Conservation (phyloP, 75 land plant species). For the Selaginella tamariscina region DNA sequence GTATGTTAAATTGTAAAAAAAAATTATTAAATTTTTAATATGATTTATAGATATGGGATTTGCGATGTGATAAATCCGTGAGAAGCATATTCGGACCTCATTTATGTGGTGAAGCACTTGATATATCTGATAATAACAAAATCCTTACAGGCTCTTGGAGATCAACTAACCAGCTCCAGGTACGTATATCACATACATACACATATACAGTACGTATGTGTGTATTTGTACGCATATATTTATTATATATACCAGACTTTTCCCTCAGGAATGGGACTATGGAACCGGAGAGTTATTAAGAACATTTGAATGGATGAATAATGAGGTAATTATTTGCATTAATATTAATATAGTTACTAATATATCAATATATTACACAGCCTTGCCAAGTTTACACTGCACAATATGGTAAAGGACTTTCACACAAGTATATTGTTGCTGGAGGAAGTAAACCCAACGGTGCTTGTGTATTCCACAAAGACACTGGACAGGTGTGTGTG, state of each 20-base stretch:
- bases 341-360: too few species aligned
- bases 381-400: conserved; percentile 26
- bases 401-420: conserved; percentile 17
- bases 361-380: too few species aligned
- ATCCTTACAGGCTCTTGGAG: conserved; percentile 31
- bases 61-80: conserved; percentile 22
- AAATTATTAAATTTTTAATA: too few species aligned
- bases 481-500: conserved; percentile 21
- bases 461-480: conserved; percentile 14
- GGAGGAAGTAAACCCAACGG: conserved; percentile 27
- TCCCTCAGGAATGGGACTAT: conserved; percentile 31
- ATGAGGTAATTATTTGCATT: conserved; percentile 5
- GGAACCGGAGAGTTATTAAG: conserved; percentile 23
- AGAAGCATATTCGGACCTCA: conserved; percentile 30
- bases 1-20: too few species aligned
- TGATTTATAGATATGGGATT: conserved; percentile 26
- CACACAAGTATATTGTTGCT: conserved; percentile 23
- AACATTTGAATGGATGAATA: conserved; percentile 14
- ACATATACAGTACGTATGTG: too few species aligned
- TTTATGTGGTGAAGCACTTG: conserved; percentile 28
- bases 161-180: conserved; percentile 22
- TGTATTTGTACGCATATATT: background rate
- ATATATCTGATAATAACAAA: conserved; percentile 7
- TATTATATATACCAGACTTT: background rate
- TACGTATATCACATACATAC: background rate